Evolutionary conservation across 1,139 yeast species (phyloP).

Genomic region (Suhomyces atakaporum): DNA sequence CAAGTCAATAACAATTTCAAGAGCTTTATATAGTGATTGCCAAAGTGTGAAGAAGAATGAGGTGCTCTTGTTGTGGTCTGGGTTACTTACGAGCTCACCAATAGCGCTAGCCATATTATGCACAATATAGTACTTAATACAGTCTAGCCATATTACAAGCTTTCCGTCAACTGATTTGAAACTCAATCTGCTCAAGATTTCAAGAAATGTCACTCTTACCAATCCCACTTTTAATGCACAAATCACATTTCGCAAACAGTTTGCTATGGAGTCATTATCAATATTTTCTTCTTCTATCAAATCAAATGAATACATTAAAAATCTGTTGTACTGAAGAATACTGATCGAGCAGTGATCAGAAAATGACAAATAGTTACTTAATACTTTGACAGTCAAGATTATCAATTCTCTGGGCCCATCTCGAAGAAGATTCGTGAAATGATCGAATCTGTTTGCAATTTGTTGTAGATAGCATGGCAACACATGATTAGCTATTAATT

Average conservation of each 20-base stretch:
- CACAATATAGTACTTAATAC: slow-evolving; percentile 13
- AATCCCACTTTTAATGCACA: slow-evolving; percentile 12
- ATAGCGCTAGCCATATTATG: slow-evolving; percentile 4
- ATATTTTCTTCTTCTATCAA: neutral
- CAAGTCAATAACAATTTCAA: no score
- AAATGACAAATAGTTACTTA: neutral
- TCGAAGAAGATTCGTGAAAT: neutral
- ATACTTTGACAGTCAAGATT: neutral
- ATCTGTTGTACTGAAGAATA: neutral
- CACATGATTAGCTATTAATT: neutral
- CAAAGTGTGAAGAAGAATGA: neutral
- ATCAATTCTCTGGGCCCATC: neutral
- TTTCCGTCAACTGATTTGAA: neutral
- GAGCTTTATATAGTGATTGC: neutral
- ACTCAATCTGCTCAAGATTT: neutral
- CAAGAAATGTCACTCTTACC: slow-evolving; percentile 7
- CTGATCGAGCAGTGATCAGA: no score
- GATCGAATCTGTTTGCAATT: neutral
- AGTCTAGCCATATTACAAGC: slow-evolving; percentile 6
- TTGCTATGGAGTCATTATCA: slow-evolving; percentile 3
- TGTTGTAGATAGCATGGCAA: neutral
- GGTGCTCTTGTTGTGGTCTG: neutral
- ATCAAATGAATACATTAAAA: neutral
- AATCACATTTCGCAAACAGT: slow-evolving; percentile 8
- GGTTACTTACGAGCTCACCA: neutral